These are phyloP conservation scores for Arthrobotrys pseudoclavata DNA, from an alignment of 2,329 filamentous ascomycete genomes.

Conservation along the genomic window DNA sequence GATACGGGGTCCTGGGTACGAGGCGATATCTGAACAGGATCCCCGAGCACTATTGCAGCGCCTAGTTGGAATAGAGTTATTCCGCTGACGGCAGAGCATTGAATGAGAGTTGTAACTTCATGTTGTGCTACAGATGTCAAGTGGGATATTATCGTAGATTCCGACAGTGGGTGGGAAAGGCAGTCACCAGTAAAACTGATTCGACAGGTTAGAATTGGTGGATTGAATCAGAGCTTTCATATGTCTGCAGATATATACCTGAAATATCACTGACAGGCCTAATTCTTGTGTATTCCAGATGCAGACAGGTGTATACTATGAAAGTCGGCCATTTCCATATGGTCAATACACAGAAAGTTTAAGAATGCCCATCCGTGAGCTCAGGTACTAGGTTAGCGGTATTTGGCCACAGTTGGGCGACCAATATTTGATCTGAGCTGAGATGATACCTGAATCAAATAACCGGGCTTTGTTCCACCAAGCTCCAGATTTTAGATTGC, in stretches of 20 bases:
- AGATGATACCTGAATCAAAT: background rate
- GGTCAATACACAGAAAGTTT: too few relatives aligned
- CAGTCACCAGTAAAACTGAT: too few relatives aligned
- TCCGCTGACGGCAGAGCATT: background rate
- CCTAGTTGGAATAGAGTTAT: background rate
- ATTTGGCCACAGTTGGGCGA: background rate
- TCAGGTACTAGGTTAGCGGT: background rate
- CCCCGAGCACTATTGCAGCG: background rate
- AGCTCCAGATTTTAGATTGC: background rate
- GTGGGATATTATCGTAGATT: background rate
- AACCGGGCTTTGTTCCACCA: too few relatives aligned
- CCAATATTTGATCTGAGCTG: background rate
- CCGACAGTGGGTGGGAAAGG: background rate
- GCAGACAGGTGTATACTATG: too few relatives aligned
- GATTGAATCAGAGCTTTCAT: too few relatives aligned
- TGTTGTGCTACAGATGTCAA: background rate
- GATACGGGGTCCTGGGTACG: background rate
- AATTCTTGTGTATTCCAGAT: too few relatives aligned
- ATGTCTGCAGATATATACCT: too few relatives aligned
- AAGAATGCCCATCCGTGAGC: background rate
- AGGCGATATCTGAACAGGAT: background rate
- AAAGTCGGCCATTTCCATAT: too few relatives aligned
- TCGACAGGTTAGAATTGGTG: too few relatives aligned
- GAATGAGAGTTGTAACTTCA: background rate
- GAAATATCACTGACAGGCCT: too few relatives aligned